Evolutionary conservation across 331 rosid genomes (phyloP), one percentile per base, ranked within the genome.

Genomic region (Dryas integrifolia): DNA sequence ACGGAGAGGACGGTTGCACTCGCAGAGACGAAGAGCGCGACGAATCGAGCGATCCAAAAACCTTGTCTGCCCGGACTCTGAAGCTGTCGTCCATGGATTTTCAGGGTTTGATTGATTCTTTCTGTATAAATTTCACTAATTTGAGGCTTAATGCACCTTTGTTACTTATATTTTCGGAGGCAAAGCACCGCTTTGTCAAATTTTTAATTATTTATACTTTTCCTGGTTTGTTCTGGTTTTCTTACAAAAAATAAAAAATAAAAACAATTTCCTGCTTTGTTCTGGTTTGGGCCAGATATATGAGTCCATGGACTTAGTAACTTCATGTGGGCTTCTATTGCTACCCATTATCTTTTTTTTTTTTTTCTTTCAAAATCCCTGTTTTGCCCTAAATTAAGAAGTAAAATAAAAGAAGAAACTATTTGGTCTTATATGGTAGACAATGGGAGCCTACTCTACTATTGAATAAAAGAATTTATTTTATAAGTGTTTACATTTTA

Each of bases 21-120:
- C 56, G 53, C 9, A 30, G 47, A 35, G 65, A 48, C 52, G 72
- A 49, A 11, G 82, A 57, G 49, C 44, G 73, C 46, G 62, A 65
- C 6, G 71, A 45, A 9, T 65, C 70, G 58, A 81, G 78, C 57
- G 85, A 81, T 53, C 82, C 82, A 43, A 81, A 81, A 16, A 73
- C 65, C 79, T 76, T 81, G 14, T 77, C 79, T 2, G 69, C 81
- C 38, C 81, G 78, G 47, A 50, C 55, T 51, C 65, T 68, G 60
- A 76, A 76, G 78, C 72, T 76, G 55, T 76, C 78, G 39, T 72
- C 84, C 66, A 81, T 72, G 52, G 79, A 77, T 13, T 74, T 51
- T 18, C 43, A 59, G 21, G 68, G 12, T 18, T 8, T 8, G 7
- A 7, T 15, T 60, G 7, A n/a, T 24, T 9, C 8, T 3, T 40